phyloP scores from a whole-genome alignment of 176 grass and related monocot species.

The Oryza rufipogon region DNA sequence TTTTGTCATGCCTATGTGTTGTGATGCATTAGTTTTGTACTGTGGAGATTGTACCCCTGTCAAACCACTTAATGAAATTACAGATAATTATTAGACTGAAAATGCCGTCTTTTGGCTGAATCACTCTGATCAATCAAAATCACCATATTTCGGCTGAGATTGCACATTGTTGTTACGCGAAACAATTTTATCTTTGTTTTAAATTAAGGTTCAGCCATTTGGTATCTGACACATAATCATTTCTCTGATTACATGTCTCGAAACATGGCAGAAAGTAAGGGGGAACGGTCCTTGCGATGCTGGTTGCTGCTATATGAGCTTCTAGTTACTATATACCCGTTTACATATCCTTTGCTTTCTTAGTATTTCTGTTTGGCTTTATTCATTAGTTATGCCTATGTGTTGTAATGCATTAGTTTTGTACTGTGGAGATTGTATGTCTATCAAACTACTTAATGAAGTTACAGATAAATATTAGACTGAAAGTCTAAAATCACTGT shows the following conservation, averaged over 20 bases:
- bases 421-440: not conserved
- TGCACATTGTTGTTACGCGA: not conserved
- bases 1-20: not conserved
- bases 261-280: constrained; percentile 46
- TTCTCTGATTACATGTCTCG: constrained; percentile 49
- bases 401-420: not conserved
- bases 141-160: constrained; percentile 73
- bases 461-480: not conserved
- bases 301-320: constrained; percentile 38
- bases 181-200: not conserved
- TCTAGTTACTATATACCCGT: constrained; percentile 52
- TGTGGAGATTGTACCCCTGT: not conserved
- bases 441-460: not conserved
- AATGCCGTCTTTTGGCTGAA: constrained; percentile 12
- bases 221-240: constrained; percentile 45
- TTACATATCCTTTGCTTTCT: constrained; percentile 4
- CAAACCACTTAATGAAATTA: not conserved
- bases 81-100: not conserved
- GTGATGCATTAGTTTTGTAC: not conserved
- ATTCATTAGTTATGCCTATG: not conserved
- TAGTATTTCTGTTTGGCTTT: not conserved
- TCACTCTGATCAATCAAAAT: constrained; percentile 45
- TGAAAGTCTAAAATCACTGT: not conserved
- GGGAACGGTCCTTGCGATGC: constrained; percentile 48
- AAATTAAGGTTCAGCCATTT: constrained; percentile 8